Evolutionary conservation across 768 basidiomycete species (phyloP), one percentile per base, ranked within the genome.

Genomic region (Daedaleopsis sinensis): DNA sequence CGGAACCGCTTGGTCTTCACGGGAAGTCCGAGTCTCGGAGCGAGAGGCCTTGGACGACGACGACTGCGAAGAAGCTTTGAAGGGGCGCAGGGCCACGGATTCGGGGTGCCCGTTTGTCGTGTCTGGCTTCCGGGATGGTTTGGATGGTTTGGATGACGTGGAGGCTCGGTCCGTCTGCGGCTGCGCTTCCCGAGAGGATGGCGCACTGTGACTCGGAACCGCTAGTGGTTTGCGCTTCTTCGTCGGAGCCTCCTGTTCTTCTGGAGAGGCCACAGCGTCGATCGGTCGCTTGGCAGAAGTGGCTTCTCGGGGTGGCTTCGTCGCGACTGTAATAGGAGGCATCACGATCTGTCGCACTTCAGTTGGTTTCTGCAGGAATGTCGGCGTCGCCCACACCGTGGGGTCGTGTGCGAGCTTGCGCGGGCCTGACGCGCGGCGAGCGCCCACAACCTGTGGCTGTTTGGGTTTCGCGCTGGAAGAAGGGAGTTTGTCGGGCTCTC

Each of bases 341-440:
- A 1, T 46, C 15, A 36, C 37, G 16, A 24, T 52, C 19, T 19
- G 13, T 13, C 55, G 36, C 35, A 23, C 13, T 3, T 32, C 38
- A 18, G 24, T 16, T 18, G 19, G 15, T 27, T 61, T 58, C 32
- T 42, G 58, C 61, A 61, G 55, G 61, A 69, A 69, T 1, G 62
- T 54, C 15, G 68, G 68, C 12, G 36, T 50, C 1, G 18, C 23
- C 68, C 68, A 69, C 21, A 61, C 44, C 8, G 42, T 44, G 7
- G 66, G 59, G 27, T 69, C 68, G 44, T 69, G 68, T 7, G 48
- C n/a, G 21, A 24, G 47, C 23, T 49, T 49, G 39, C 47, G 47
- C 9, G 19, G 38, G 7, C 18, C 10, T 32, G 37, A 18, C 53
- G 24, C 39, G 10, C 15, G 23, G 12, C 6, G 15, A 10, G 23